Evolutionary conservation across 2,329 filamentous ascomycete genomes (phyloP), one percentile per base, ranked within the genome.

Genomic region (Ophidiomyces ophidiicola): DNA sequence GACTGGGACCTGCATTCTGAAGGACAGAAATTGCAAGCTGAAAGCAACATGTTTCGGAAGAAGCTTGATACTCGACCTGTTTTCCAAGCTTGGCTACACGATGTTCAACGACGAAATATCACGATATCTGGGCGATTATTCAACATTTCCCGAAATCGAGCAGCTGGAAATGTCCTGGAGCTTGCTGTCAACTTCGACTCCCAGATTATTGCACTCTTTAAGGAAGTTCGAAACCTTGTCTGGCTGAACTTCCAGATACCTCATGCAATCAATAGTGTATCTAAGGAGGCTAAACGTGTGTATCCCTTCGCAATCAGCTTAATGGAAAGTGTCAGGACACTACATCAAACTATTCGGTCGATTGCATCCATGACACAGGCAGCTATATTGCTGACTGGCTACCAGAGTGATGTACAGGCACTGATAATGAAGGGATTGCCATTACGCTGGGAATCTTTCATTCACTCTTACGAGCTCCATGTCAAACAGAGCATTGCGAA

Each of bases 281-380:
- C 92, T 1, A 98, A 96, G 60, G 90, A 98, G 58, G 92, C 90
- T n/a, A 94, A 94, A 63, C 77, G 90, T 38, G 90, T 98, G 3
- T 99, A 99, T 52, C 90, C 90, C 0, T 98, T 92, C 54, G 90
- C 92, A 17, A 87, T 98, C 48, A 96, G 87, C 55, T 66, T 99
- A 49, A 98, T 98, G 86, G 90, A 99, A 63, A 96, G 86, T 53
- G 85, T 96, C n/a, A 76, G 87, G 43, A 96, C 86, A 0, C 80
- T 93, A 47, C 75, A 85, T 1, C 88, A 96, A 61, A 94, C 86
- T 0, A 80, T 81, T 50, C 78, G 85, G 20, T 77, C 82, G 36
- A 92, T 98, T 44, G 70, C 76, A 12, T 76, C 81, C 39, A 88
- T 98, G 83, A 74, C 79, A 7, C 82, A 88, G 48, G 86, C 94